Evolutionary conservation across 495 filamentous ascomycete species (phyloP), one percentile per base, ranked within the genome.

Genomic region (Chaetomidium leptoderma): DNA sequence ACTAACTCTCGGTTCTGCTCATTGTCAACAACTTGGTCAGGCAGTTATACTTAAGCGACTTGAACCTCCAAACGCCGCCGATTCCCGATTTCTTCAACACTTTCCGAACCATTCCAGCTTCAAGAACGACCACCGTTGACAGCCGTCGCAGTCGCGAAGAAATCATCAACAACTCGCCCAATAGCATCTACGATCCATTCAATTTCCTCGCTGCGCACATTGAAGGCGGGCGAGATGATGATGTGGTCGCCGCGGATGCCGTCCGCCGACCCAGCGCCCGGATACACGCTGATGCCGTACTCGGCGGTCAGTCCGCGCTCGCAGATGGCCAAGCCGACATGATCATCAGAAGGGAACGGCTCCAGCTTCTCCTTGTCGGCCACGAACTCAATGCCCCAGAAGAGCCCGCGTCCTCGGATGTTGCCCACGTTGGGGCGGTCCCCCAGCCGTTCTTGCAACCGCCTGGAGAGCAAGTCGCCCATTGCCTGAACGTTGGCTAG

Each of bases 141-240:
- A 11, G 19, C 32, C 3, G 16, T 19, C 11, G 4, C n/a, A 3
- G 43, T 19, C 36, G 53, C 57, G 55, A 71, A 73, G 29, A 63
- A 73, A 47, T 73, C 69, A 11, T 48, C 46, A 10, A 74, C 70
- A 5, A 79, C 70, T 5, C 63, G 70, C 21, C 76, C 66, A 32
- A 83, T 77, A 0, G 65, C 70, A 9, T 60, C 48, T 6, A 66
- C 68, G 14, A 89, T 84, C 46, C 70, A 72, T 59, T 85, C 80
- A 52, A 90, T 77, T 30, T 88, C 86, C 11, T 81, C 78, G 32
- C 67, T 69, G 0, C 79, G 81, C 43, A 87, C 75, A 55, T 81
- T 91, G 69, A 86, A 95, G 1, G 90, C 78, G 4, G 91, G 91
- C 21, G 86, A 80, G 53, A 96, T 61, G 32, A 95, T 73, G 14